Percentiles rank a stretch among this genome's conserved stretches.
Evolutionary conservation across 2,329 filamentous ascomycete genomes (phyloP).

Genomic region (Fusarium chlamydosporum): DNA sequence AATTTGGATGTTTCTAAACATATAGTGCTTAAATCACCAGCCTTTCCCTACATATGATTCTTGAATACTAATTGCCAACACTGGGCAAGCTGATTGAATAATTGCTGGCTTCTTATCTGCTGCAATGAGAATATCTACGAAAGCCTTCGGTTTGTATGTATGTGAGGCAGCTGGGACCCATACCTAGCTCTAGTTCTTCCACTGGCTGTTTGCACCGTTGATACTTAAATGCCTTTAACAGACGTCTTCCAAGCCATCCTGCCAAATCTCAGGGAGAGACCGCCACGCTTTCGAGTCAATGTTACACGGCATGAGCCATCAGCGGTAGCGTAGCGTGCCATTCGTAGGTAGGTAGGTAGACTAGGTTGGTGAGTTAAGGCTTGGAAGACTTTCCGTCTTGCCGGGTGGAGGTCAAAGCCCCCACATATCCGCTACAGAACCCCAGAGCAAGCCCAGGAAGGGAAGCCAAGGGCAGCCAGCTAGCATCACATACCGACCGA

Average conservation of each 20-base stretch:
- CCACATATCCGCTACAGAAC: slow-evolving; percentile 41
- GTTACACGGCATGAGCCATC: slow-evolving; percentile 21
- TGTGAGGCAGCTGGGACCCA: background rate
- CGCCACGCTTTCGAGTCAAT: slow-evolving; percentile 5
- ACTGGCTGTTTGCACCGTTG: slow-evolving; percentile 8
- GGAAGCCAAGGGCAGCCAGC: slow-evolving; percentile 45
- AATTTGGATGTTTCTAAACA: slow-evolving; percentile 14
- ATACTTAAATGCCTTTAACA: background rate
- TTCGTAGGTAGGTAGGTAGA: background rate
- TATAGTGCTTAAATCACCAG: slow-evolving; percentile 5
- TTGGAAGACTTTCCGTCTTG: slow-evolving; percentile 33
- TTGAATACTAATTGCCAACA: too few relatives aligned
- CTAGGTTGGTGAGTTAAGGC: too few relatives aligned
- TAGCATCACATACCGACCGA: slow-evolving; percentile 47
- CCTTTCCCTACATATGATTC: too few relatives aligned
- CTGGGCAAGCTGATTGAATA: too few relatives aligned
- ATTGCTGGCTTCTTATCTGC: background rate
- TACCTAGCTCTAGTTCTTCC: too few relatives aligned
- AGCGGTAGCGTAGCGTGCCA: slow-evolving; percentile 8
- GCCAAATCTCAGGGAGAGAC: background rate
- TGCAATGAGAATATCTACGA: background rate
- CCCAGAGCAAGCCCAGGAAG: slow-evolving; percentile 36
- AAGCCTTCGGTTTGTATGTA: too few relatives aligned
- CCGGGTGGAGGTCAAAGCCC: slow-evolving; percentile 30
- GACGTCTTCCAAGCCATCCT: slow-evolving; percentile 4